These are phyloP conservation scores for Phytophthora vignae DNA, from an alignment of 352 stramenopile genomes.

Conservation along the genomic window DNA sequence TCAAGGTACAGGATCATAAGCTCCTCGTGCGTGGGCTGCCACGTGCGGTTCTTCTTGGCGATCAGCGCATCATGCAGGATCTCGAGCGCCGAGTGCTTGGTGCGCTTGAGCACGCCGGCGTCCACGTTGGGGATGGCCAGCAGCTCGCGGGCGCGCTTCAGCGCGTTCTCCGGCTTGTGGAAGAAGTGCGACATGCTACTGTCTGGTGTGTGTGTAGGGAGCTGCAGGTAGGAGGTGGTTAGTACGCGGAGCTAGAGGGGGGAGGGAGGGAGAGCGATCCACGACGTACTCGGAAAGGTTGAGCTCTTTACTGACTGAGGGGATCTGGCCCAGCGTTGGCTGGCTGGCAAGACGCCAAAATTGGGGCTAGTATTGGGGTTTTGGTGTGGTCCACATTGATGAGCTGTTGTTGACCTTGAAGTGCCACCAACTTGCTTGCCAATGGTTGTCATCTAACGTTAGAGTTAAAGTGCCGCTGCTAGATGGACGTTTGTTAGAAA, in stretches of 20 bases:
- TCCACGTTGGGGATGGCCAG: constrained; percentile 81
- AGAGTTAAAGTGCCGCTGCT: too few species aligned
- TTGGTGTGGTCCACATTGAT: constrained; percentile 2
- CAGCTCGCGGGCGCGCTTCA: constrained; percentile 92
- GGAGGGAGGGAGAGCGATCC: not conserved
- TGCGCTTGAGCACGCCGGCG: constrained; percentile 70
- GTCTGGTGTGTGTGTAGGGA: constrained; percentile 21
- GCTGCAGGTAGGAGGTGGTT: constrained; percentile 14
- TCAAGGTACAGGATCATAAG: constrained; percentile 98
- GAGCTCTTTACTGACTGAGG: constrained; percentile 26
- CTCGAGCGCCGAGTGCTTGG: constrained; percentile 86
- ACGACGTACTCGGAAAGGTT: constrained; percentile 15
- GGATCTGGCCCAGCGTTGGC: not conserved
- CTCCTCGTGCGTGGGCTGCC: constrained; percentile 97
- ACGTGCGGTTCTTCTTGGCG: constrained; percentile 96
- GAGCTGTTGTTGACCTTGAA: too few species aligned
- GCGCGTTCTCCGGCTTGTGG: constrained; percentile 93
- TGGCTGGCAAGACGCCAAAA: constrained; percentile 11
- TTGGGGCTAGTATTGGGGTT: constrained; percentile 1
- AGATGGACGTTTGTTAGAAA: too few species aligned
- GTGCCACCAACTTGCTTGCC: too few species aligned
- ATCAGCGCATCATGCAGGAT: constrained; percentile 95
- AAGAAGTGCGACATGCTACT: constrained; percentile 82
- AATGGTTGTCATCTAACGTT: too few species aligned
- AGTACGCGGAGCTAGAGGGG: not conserved